A percentile compares a stretch with the other conserved stretches of the same genome.
These are phyloP conservation scores for Phaeosphaeriaceae sp. DNA, from an alignment of 2,329 filamentous ascomycete species.

Conservation along the genomic window DNA sequence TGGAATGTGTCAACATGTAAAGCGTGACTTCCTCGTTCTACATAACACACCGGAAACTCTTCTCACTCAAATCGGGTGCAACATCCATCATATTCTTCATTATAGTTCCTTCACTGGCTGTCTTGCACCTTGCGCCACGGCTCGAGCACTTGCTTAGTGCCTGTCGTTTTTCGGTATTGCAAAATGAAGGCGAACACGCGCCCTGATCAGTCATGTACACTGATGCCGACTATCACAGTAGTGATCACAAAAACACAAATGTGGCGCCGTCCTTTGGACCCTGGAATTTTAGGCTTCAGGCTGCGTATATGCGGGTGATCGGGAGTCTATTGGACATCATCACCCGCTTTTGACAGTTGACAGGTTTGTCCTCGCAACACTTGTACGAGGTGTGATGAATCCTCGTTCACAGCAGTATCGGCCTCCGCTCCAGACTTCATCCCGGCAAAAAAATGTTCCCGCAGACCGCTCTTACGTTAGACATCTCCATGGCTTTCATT, in stretches of 20 bases:
- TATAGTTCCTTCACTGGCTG: not conserved
- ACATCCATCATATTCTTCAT: not conserved
- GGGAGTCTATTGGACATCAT: constrained; percentile 14
- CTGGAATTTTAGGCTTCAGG: not conserved
- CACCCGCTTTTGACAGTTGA: constrained; percentile 30
- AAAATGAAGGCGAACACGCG: constrained; percentile 5
- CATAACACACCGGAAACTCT: not conserved
- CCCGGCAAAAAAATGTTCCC: not conserved
- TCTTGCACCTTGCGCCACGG: not conserved
- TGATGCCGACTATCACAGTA: not conserved
- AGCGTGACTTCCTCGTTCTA: not conserved
- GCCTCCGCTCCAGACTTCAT: not conserved
- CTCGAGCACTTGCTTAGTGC: not conserved
- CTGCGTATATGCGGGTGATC: not conserved
- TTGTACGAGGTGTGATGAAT: constrained; percentile 7
- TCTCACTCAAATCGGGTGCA: not conserved
- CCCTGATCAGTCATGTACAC: not conserved
- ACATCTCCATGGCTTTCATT: not conserved
- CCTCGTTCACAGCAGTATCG: constrained; percentile 16
- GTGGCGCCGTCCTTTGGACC: too few relatives aligned
- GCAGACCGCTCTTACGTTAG: not conserved
- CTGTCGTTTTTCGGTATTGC: not conserved
- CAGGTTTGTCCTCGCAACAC: constrained; percentile 20
- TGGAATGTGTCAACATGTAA: not conserved
- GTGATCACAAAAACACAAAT: not conserved